A percentile compares a stretch with the other conserved stretches of the same genome.
These are phyloP conservation scores for Daldinia bambusicola DNA, from an alignment of 495 filamentous ascomycete genomes.

Conservation along the genomic window DNA sequence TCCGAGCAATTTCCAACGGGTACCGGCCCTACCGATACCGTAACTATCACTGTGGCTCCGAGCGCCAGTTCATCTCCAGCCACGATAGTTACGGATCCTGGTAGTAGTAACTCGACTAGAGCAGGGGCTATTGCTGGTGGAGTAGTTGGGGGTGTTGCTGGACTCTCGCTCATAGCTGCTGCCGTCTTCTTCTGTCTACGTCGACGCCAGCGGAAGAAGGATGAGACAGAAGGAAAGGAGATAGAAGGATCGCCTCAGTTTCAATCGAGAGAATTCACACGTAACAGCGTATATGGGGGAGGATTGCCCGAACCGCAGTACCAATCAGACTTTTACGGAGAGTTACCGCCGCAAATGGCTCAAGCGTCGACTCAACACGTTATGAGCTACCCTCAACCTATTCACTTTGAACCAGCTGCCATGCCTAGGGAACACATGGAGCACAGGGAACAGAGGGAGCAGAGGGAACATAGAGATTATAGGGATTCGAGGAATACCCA, in stretches of 20 bases:
- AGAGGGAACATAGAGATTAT: neutral
- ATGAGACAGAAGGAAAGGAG: constrained; percentile 17
- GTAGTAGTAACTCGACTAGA: constrained; percentile 17
- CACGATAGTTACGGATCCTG: constrained; percentile 1
- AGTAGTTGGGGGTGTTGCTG: constrained; percentile 53
- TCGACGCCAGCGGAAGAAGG: constrained; percentile 27
- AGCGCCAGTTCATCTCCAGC: constrained; percentile 29
- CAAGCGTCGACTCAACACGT: constrained; percentile 39
- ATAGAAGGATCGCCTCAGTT: constrained; percentile 35
- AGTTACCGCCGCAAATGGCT: constrained; percentile 44
- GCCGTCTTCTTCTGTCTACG: constrained; percentile 45
- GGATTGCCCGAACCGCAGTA: constrained; percentile 40
- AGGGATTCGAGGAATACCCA: neutral
- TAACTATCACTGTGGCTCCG: constrained; percentile 42
- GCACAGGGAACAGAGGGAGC: neutral
- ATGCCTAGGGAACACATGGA: constrained; percentile 1
- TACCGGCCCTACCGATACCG: constrained; percentile 3
- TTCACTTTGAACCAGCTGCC: constrained; percentile 17
- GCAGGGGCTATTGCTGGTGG: constrained; percentile 54
- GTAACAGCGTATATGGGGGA: constrained; percentile 30
- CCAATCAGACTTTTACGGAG: constrained; percentile 47
- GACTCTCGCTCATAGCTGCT: constrained; percentile 46
- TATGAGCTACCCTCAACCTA: constrained; percentile 30
- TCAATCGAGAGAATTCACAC: constrained; percentile 14
- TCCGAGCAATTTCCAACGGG: constrained; percentile 17